Evolutionary conservation across 2,329 filamentous ascomycete genomes (phyloP).

Genomic region (Fusarium anguioides): DNA sequence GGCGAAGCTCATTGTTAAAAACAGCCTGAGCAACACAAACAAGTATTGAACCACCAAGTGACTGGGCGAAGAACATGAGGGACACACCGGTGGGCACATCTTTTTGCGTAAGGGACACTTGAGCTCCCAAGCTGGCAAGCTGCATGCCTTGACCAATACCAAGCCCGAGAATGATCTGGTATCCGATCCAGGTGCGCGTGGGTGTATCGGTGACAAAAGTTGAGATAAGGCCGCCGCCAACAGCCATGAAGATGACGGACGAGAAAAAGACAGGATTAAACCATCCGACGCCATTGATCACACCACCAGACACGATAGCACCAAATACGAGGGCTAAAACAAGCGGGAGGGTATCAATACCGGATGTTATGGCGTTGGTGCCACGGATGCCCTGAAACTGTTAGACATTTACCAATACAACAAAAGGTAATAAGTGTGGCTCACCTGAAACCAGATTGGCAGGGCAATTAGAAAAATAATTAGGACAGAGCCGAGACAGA

Average conservation of each 20-base stretch:
- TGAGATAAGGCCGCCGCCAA: constrained; percentile 5
- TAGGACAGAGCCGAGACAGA: constrained; percentile 8
- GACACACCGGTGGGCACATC: constrained; percentile 1
- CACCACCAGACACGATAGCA: constrained; percentile 7
- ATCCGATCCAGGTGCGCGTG: constrained; percentile 3
- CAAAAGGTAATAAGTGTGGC: no score
- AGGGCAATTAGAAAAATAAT: constrained; percentile 4
- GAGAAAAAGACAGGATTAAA: constrained; percentile 11
- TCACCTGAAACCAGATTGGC: constrained; percentile 8
- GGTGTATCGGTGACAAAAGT: constrained; percentile 1
- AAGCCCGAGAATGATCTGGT: constrained; percentile 7
- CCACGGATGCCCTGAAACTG: constrained; percentile 5
- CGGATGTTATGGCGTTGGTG: constrained; percentile 4
- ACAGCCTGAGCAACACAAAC: constrained; percentile 10
- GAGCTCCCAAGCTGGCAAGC: constrained; percentile 5
- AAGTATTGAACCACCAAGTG: constrained; percentile 7
- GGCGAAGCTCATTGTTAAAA: constrained; percentile 8
- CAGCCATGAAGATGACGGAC: constrained; percentile 8
- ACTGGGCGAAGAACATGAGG: constrained; percentile 10
- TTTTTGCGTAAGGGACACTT: background rate
- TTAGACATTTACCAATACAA: no score
- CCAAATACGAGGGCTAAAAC: constrained; percentile 1
- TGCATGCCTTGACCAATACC: constrained; percentile 12
- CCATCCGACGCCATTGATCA: constrained; percentile 8
- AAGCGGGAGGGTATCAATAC: constrained; percentile 1